Conservation (phyloP, 306 rosid species). For the Vachellia pachyceras region DNA sequence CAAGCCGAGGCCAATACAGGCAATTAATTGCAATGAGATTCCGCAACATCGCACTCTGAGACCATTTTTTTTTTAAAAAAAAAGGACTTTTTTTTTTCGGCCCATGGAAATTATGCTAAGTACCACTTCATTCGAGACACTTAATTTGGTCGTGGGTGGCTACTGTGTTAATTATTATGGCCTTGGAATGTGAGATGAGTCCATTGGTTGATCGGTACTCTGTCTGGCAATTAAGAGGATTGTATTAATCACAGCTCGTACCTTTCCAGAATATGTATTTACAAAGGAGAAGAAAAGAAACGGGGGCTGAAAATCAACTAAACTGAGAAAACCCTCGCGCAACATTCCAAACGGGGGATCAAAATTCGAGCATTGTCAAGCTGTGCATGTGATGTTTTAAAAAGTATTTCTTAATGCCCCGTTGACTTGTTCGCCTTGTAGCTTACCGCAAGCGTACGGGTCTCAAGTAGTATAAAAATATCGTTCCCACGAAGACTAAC, state of each 20-base stretch:
- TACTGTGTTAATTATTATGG: too few relatives aligned
- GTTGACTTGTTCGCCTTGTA: too few relatives aligned
- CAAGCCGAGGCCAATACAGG: background rate
- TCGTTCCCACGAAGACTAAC: too few relatives aligned
- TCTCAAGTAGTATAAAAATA: too few relatives aligned
- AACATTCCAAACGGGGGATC: background rate
- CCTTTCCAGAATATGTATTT: background rate
- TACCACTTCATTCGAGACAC: too few relatives aligned
- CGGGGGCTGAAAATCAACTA: background rate
- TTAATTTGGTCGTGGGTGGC: too few relatives aligned
- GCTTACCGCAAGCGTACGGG: too few relatives aligned
- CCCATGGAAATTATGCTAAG: too few relatives aligned
- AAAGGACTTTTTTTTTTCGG: too few relatives aligned
- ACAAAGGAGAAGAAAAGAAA: background rate
- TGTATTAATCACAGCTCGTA: background rate
- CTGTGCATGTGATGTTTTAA: background rate
- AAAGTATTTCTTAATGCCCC: background rate
- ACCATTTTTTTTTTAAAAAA: background rate
- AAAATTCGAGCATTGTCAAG: background rate
- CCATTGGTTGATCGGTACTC: background rate
- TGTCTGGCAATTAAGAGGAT: background rate
- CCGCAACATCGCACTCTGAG: conserved; percentile 3
- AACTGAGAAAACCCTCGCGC: background rate
- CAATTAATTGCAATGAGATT: background rate
- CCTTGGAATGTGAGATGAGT: background rate